Conservation (phyloP, 345 rosid species). For the Brassica nigra region DNA sequence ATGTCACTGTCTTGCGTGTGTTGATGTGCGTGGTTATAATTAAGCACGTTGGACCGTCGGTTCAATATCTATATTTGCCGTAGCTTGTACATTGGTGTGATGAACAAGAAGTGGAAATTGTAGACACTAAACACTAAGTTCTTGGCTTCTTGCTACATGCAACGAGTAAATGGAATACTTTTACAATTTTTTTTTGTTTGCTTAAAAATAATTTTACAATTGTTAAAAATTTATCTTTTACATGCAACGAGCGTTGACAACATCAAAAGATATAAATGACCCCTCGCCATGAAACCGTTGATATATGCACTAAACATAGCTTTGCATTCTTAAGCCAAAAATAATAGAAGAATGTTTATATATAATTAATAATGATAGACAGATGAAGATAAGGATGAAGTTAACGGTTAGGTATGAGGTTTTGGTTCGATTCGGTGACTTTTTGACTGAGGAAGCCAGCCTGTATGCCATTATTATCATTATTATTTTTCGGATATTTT, state of each 20-base stretch:
- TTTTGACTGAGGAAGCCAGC: conserved; percentile 77
- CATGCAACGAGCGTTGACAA: not conserved
- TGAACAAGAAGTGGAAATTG: conserved; percentile 7
- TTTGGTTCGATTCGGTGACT: conserved; percentile 45
- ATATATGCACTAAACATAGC: not conserved
- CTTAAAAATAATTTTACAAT: not conserved
- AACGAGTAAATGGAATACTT: not conserved
- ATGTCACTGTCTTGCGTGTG: not conserved
- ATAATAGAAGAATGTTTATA: conserved; percentile 23
- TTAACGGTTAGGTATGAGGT: conserved; percentile 54
- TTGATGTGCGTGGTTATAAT: not conserved
- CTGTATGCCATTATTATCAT: conserved; percentile 60
- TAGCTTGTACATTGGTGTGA: conserved; percentile 6
- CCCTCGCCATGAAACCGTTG: not conserved
- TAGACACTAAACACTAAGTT: not conserved
- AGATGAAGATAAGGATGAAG: conserved; percentile 56
- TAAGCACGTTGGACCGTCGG: conserved; percentile 10
- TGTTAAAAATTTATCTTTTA: not conserved
- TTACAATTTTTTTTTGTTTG: not conserved
- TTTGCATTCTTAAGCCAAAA: not conserved
- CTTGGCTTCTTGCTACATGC: conserved; percentile 7
- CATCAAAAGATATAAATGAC: not conserved
- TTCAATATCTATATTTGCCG: not conserved
- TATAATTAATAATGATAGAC: conserved; percentile 1
- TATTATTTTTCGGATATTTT: conserved; percentile 11